Evolutionary conservation across 441 rosid genomes (phyloP).

Genomic region (Gossypium lobatum): DNA sequence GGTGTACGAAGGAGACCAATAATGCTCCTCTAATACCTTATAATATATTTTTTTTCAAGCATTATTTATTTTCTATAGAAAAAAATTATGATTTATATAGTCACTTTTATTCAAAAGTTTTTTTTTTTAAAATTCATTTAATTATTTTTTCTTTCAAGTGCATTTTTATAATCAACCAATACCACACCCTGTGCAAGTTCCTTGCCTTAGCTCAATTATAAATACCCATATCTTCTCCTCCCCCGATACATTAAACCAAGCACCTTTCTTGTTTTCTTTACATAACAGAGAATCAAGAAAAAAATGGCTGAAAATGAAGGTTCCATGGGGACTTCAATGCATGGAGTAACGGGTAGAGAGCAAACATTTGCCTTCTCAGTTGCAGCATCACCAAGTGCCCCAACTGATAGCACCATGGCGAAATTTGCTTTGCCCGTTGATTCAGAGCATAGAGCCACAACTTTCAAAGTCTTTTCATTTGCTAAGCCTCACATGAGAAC

Average conservation of each 20-base stretch:
- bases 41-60: background rate
- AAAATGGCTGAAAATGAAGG: slow-evolving; percentile 38
- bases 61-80: background rate
- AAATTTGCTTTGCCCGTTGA: slow-evolving; percentile 63
- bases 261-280: background rate
- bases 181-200: slow-evolving; percentile 5
- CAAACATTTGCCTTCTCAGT: slow-evolving; percentile 52
- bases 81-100: background rate
- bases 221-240: background rate
- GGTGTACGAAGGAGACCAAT: background rate
- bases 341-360: slow-evolving; percentile 64
- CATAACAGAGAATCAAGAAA: background rate
- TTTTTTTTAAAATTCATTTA: background rate
- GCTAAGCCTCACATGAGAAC: slow-evolving; percentile 75
- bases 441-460: slow-evolving; percentile 73
- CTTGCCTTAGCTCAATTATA: slow-evolving; percentile 1
- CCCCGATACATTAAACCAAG: background rate
- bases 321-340: slow-evolving; percentile 69
- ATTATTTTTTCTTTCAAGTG: background rate
- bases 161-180: background rate
- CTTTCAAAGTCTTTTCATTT: slow-evolving; percentile 55
- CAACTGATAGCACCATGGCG: slow-evolving; percentile 41
- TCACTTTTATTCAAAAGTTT: background rate
- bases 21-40: background rate
- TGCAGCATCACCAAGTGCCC: slow-evolving; percentile 30